Conservation (phyloP, 345 rosid genomes). For the Populus alba region DNA sequence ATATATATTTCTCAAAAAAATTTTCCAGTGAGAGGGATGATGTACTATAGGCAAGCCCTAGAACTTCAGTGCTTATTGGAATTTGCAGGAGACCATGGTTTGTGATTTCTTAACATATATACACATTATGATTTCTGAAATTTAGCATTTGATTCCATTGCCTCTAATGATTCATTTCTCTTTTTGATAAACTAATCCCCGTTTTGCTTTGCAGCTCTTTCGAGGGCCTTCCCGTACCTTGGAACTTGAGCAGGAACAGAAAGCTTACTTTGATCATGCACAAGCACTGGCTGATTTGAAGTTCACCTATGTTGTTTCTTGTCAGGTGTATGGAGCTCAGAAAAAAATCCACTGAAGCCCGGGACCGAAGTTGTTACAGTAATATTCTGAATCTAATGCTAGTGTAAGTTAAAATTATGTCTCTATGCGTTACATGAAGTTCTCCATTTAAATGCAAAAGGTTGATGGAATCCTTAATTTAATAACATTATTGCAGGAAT, state of each 20-base stretch:
- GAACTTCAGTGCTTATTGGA: slow-evolving; percentile 81
- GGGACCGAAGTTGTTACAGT: slow-evolving; percentile 63
- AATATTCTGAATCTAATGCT: slow-evolving; percentile 88
- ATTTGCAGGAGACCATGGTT: slow-evolving; percentile 55
- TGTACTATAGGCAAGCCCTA: slow-evolving; percentile 79
- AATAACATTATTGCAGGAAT: slow-evolving; percentile 46
- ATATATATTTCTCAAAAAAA: slow-evolving; percentile 5
- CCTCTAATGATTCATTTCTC: background rate
- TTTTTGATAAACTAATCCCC: slow-evolving; percentile 8
- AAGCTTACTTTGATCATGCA: slow-evolving; percentile 31
- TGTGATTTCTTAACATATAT: slow-evolving; percentile 27
- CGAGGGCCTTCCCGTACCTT: slow-evolving; percentile 24
- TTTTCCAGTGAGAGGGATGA: slow-evolving; percentile 92
- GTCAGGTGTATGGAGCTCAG: slow-evolving; percentile 86
- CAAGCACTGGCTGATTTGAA: slow-evolving; percentile 82
- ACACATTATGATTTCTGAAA: background rate
- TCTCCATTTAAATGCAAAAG: slow-evolving; percentile 1
- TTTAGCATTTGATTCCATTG: background rate
- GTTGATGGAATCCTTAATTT: slow-evolving; percentile 15
- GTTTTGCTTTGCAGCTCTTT: slow-evolving; percentile 42
- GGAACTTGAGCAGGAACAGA: slow-evolving; percentile 22
- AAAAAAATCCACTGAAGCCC: slow-evolving; percentile 57
- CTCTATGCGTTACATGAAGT: background rate
- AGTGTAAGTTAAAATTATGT: slow-evolving; percentile 45
- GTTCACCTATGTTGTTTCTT: slow-evolving; percentile 96